These are phyloP conservation scores for Cyanidioschyzon merolae DNA, from an alignment of 23 red algal genomes.

Conservation along the genomic window DNA sequence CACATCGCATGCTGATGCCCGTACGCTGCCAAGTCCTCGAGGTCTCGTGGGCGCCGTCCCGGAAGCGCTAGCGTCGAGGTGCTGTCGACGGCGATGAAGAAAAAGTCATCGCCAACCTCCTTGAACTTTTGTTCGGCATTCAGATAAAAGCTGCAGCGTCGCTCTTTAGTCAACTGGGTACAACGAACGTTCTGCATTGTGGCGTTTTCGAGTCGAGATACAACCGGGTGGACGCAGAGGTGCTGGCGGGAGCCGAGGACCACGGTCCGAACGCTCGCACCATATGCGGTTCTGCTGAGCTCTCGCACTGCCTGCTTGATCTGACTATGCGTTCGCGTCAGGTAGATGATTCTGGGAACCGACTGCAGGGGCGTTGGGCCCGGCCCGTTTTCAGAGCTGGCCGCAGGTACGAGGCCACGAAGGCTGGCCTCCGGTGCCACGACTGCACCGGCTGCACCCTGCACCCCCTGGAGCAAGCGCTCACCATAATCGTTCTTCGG, in stretches of 20 bases:
- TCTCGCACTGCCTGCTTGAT: constrained; percentile 66
- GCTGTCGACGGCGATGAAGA: constrained; percentile 18
- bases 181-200: constrained; percentile 41
- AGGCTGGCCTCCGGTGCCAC: background rate
- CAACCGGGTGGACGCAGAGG: constrained; percentile 64
- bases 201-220: constrained; percentile 31
- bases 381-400: too few species aligned
- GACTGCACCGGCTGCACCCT: background rate
- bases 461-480: background rate
- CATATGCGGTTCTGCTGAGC: constrained; percentile 57
- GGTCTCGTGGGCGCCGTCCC: constrained; percentile 28
- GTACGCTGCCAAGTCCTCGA: constrained; percentile 69
- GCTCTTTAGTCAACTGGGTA: constrained; percentile 21
- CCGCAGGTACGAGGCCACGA: too few species aligned
- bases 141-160: constrained; percentile 19
- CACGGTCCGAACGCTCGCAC: constrained; percentile 32
- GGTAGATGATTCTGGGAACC: constrained; percentile 77
- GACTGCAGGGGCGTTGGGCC: constrained; percentile 6
- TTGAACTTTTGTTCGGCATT: constrained; percentile 24
- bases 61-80: constrained; percentile 12
- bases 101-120: background rate
- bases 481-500: too few species aligned
- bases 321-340: constrained; percentile 87
- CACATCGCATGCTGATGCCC: constrained; percentile 45
- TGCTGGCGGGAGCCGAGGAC: constrained; percentile 74